phyloP scores from a whole-genome alignment of 768 basidiomycete species.

The Rhodotorula diobovata region DNA sequence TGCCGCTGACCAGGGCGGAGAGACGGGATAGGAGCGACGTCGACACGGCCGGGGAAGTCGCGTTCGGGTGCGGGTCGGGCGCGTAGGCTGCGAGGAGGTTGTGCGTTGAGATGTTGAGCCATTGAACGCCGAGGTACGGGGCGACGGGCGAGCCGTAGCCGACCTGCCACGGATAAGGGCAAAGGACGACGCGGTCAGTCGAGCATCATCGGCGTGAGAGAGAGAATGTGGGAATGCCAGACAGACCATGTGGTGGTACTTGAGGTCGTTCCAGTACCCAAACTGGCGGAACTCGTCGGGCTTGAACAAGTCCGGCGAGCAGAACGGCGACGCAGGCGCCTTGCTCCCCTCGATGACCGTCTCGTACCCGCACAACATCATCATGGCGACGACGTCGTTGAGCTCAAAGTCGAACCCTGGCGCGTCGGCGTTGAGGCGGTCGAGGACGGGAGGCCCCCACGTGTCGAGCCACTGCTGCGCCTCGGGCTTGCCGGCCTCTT shows the following conservation, averaged over 20 bases:
- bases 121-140: slow-evolving; percentile 48
- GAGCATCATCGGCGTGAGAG: not conserved
- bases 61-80: slow-evolving; percentile 20
- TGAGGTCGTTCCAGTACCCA: slow-evolving; percentile 32
- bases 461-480: slow-evolving; percentile 46
- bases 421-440: slow-evolving; percentile 16
- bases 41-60: not conserved
- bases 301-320: slow-evolving; percentile 25
- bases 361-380: slow-evolving; percentile 35
- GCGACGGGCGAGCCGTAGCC: slow-evolving; percentile 47
- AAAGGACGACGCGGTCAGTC: no score
- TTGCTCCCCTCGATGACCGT: slow-evolving; percentile 9
- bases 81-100: slow-evolving; percentile 25
- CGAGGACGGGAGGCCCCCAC: slow-evolving; percentile 42
- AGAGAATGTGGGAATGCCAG: not conserved
- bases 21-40: not conserved
- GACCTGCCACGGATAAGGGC: slow-evolving; percentile 23
- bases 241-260: not conserved
- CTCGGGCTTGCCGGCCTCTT: slow-evolving; percentile 46
- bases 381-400: slow-evolving; percentile 28
- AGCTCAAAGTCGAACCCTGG: slow-evolving; percentile 15
- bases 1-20: not conserved
- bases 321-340: slow-evolving; percentile 18
- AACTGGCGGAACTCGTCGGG: slow-evolving; percentile 26
- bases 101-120: slow-evolving; percentile 46